phyloP scores from a whole-genome alignment of 352 stramenopile species.

The Globisporangium nodosum region DNA sequence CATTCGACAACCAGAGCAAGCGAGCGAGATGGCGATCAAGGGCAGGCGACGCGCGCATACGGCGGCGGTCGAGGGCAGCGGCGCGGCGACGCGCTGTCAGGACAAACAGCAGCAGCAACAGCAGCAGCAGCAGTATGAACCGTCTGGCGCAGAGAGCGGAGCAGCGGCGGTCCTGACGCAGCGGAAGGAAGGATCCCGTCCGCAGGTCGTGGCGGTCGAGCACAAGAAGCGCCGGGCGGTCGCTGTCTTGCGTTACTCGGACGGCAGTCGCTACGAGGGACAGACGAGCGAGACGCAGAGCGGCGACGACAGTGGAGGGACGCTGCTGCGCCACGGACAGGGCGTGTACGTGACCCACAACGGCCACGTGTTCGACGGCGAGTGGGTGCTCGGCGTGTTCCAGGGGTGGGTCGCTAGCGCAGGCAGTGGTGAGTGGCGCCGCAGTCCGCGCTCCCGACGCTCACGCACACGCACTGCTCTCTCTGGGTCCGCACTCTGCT shows the following conservation, averaged over 20 bases:
- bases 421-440: background rate
- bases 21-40: conserved; percentile 55
- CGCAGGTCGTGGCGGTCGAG: conserved; percentile 43
- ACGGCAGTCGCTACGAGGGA: conserved; percentile 66
- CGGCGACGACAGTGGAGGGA: conserved; percentile 18
- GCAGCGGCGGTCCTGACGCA: conserved; percentile 7
- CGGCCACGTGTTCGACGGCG: conserved; percentile 73
- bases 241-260: conserved; percentile 47
- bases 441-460: background rate
- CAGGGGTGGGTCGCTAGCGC: conserved; percentile 53
- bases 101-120: conserved; percentile 17
- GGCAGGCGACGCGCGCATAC: conserved; percentile 31
- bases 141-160: background rate
- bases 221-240: conserved; percentile 38
- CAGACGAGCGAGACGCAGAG: conserved; percentile 9
- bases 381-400: conserved; percentile 77
- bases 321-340: conserved; percentile 51
- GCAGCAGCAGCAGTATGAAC: background rate
- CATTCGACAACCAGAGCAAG: no score
- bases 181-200: conserved; percentile 3
- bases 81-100: background rate
- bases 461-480: conserved; percentile 1
- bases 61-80: conserved; percentile 19
- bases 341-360: conserved; percentile 44
- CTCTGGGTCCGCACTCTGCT: background rate